Base-by-base conservation (phyloP, 768 basidiomycete species). In the Coprinellus aureogranulatus region DNA sequence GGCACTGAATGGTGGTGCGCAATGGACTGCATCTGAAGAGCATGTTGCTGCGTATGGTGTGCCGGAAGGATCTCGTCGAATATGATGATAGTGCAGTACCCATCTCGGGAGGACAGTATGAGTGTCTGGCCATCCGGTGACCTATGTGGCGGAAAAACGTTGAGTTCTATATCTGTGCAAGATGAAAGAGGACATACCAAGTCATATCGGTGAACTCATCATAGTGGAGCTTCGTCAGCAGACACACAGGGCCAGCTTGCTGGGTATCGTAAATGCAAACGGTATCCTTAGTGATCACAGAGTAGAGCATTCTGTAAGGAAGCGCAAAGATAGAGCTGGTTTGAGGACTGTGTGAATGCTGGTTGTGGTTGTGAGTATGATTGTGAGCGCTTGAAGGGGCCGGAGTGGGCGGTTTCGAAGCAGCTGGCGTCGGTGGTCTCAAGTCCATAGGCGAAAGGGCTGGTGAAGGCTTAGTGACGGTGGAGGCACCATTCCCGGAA, bases 201-300 rank as follows among this genome's bases (percentile, higher is more conserved):
- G 89, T 85, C 73, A 97, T 79, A 74, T 99, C 97, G 6, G 97
- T 98, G 68, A 98, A 98, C 65, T 96, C 93, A 60, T 96, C 94
- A 69, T 97, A 98, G 73, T 99, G 97, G 60, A 98, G 74, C 66
- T 95, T 96, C 27, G 90, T 92, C 62, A 99, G 82, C 64, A 98
- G 75, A 65, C 93, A 94, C 52, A 98, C 81, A 0, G 97, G 97
- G 2, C 88, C 85, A 1, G 92, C 83, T 75, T 98, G 96, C 73
- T 98, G 97, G 3, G 95, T 98, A 69, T 99, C 97, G 68, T 99
- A 94, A 53, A 99, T 88, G 26, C 90, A 82, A 45, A 99, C 86
- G 0, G 92, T 88, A 71, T 99, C 97, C 86, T 94, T 97, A 22
- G 96, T 97, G 49, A 94, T 89, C 16, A 98, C 93, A 1, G 97